Base-by-base conservation (phyloP, 2,329 filamentous ascomycete genomes). In the Chaetomiaceae sp. region DNA sequence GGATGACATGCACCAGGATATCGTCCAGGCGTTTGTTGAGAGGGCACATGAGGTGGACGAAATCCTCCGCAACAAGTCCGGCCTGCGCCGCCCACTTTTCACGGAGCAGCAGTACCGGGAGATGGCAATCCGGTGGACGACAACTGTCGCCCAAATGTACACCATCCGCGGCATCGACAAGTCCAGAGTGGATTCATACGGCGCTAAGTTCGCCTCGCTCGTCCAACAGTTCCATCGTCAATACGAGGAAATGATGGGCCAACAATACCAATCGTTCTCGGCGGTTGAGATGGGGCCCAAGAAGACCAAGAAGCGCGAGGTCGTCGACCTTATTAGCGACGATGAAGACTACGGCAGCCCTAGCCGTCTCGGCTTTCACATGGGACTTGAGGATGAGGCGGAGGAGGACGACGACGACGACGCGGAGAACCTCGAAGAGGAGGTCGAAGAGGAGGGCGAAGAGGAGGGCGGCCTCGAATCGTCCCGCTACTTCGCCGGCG, bases 61-160 rank as follows among this genome's bases (percentile, higher is more conserved):
- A 61, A 71, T 75, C 1, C 73, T 91, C 21, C 79, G 85, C 61
- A 80, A 82, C 57, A 73, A 74, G 21, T 80, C 80, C 46, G 73
- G 74, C 4, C 68, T 86, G 29, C 77, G 80, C 8, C 73, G 75
- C 20, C 76, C 79, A 4, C 72, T 85, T 0, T 94, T 94, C 65
- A 84, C 82, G 0, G 85, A 90, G 55, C 76, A 75, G 20, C 76
- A 89, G 13, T 77, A 90, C 46, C 81, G 84, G 32, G 79, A 86
- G 60, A 91, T 94, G 86, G 85, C 81, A 11, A 81, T 90, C 45
- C 69, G 75, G 30, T 86, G 87, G 75, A 87, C 87, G 1, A 75
- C 73, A 7, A 81, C 75, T 8, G 62, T 81, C 9, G 76, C 80
- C 14, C 73, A 82, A 53, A 87, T 94, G 82, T 71, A 70, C 29